Percentiles rank a stretch among this genome's conserved stretches.
phyloP scores from a whole-genome alignment of 371 early-diverging fungal genomes.

The Smittium culicis region DNA sequence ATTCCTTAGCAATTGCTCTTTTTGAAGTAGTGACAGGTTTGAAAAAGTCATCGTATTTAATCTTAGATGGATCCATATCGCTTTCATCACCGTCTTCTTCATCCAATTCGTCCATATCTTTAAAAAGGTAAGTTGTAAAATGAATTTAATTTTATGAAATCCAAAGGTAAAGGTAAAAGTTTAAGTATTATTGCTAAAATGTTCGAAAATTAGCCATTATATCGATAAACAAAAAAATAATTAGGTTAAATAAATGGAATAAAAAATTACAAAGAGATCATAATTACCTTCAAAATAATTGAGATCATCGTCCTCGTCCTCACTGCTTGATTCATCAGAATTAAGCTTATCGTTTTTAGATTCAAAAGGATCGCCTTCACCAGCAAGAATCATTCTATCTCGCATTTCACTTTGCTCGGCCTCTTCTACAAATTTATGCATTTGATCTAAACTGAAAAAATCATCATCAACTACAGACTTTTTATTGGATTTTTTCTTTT shows the following conservation, averaged over 20 bases:
- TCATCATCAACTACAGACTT: conserved; percentile 30
- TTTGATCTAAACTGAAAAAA: conserved; percentile 30
- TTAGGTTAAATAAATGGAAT: neutral
- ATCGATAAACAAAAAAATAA: neutral
- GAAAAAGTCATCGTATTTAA: conserved; percentile 34
- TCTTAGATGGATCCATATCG: conserved; percentile 23
- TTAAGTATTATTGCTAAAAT: too few species aligned
- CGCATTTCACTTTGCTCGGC: conserved; percentile 29
- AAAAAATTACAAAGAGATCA: neutral
- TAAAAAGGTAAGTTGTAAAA: too few species aligned
- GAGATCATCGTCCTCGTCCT: conserved; percentile 23
- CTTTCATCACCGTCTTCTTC: conserved; percentile 28
- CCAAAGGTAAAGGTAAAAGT: too few species aligned
- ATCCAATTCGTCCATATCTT: conserved; percentile 37
- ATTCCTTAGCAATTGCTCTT: conserved; percentile 18
- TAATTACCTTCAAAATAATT: conserved; percentile 34
- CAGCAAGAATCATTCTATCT: conserved; percentile 25
- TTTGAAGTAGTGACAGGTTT: conserved; percentile 17
- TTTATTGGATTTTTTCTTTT: conserved; percentile 14
- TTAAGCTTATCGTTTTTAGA: conserved; percentile 17
- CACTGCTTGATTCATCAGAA: conserved; percentile 31
- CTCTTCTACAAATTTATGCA: conserved; percentile 33
- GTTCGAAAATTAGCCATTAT: too few species aligned
- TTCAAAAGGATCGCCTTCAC: conserved; percentile 22
- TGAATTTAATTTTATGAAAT: too few species aligned